Base-by-base conservation (phyloP, 23 red algal genomes). In the Rhodosorus marinus region DNA sequence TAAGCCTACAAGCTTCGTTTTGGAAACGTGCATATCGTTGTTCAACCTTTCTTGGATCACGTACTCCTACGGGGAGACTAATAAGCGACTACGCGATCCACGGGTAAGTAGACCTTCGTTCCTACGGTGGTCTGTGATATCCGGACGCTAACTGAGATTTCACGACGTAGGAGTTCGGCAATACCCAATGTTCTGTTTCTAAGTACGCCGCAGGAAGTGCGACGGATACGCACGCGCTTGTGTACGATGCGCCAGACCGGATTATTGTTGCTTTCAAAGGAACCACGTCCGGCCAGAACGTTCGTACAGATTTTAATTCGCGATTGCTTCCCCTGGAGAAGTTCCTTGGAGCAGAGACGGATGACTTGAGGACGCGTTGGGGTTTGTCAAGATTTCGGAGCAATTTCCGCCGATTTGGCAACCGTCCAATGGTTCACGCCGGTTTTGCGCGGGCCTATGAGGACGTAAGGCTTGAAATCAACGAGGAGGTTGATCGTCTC, bases 41-140 rank as follows among this genome's bases (percentile, higher is more conserved):
- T 82, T 82, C 26, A 82, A 82, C 45, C 51, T 82, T 24, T 54
- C 77, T 4, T 82, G 77, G 77, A 72, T 82, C 74, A 67, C 70
- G 0, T 82, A 71, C 50, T 82, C 69, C 51, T 68, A 82, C 32
- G 77, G 77, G 14, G 65, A 58, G 21, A 34, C 35, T 14, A 60
- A 66, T 29, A 56, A 56, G n/a, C n/a, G n/a, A n/a, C n/a, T n/a
- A n/a, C n/a, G n/a, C n/a, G n/a, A n/a, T n/a, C n/a, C n/a, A n/a
- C n/a, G n/a, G n/a, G n/a, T n/a, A n/a, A n/a, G n/a, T n/a, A n/a
- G n/a, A n/a, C n/a, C n/a, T n/a, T n/a, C n/a, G n/a, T n/a, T n/a
- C n/a, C n/a, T n/a, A n/a, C n/a, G n/a, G n/a, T n/a, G n/a, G n/a
- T n/a, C n/a, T n/a, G n/a, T n/a, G n/a, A n/a, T n/a, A n/a, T n/a